phyloP scores from a whole-genome alignment of 1,284 basidiomycete species.

The Cutaneotrichosporon sp. region DNA sequence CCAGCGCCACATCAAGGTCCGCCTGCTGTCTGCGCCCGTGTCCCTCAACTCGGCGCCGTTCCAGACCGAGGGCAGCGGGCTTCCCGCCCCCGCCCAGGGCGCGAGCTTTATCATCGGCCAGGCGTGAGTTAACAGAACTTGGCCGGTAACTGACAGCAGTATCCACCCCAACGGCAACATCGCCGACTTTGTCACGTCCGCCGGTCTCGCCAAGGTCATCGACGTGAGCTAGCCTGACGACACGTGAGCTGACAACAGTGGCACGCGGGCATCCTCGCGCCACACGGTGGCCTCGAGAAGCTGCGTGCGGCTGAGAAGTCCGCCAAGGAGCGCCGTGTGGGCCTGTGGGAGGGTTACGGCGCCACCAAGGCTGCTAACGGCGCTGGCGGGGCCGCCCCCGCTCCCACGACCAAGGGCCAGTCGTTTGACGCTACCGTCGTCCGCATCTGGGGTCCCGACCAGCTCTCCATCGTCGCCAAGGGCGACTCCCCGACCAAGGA shows the following conservation, averaged over 20 bases:
- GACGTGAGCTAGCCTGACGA: constrained; percentile 56
- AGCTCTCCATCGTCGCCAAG: constrained; percentile 77
- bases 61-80: constrained; percentile 61
- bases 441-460: constrained; percentile 90
- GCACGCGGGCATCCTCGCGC: constrained; percentile 93
- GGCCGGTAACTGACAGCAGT: constrained; percentile 39
- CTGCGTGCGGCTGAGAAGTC: constrained; percentile 78
- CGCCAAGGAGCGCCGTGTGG: constrained; percentile 81
- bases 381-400: constrained; percentile 28
- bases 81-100: constrained; percentile 56
- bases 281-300: constrained; percentile 76
- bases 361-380: constrained; percentile 58
- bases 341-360: constrained; percentile 70
- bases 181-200: constrained; percentile 80
- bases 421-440: constrained; percentile 81
- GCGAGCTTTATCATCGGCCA: constrained; percentile 87
- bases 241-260: constrained; percentile 58
- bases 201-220: constrained; percentile 86
- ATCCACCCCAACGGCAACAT: constrained; percentile 93
- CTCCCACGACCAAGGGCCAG: constrained; percentile 55
- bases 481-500: constrained; percentile 66
- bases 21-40: constrained; percentile 82
- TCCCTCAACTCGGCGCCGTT: constrained; percentile 75
- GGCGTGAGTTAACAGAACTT: constrained; percentile 55
- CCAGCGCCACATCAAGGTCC: constrained; percentile 82